Base-by-base conservation (phyloP, 129 eudicot species). In the Rutidosis leptorrhynchoides region DNA sequence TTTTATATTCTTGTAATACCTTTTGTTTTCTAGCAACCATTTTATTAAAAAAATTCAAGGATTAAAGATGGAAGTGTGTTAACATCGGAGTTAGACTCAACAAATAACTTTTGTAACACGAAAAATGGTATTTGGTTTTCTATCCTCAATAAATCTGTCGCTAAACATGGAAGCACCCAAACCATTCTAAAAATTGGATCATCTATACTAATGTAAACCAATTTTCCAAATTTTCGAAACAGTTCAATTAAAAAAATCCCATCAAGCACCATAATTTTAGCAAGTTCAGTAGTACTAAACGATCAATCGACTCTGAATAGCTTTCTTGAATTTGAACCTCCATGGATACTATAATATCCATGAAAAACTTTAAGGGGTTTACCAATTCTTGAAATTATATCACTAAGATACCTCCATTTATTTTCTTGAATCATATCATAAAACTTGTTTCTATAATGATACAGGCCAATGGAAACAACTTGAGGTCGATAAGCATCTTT, bases 191-290 rank as follows among this genome's bases (percentile, higher is more conserved):
- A 77, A 12, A 77, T 64, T 1, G 81, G 81, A 66, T 77, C 81
- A 55, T 77, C 77, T 6, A 1, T n/a, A 7, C 65, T 15, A 30
- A 27, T 57, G 20, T 12, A 0, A 32, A 64, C 54, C 64, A 77
- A 56, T 19, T 52, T 71, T 16, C 77, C 81, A 64, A 70, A 77
- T 77, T 70, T 77, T 33, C 77, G 48, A 14, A 77, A 77, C 53
- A 77, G 48, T 35, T 77, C 81, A 26, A 77, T 70, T 37, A 77
- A 64, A 33, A 77, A 77, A 21, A 70, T 15, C 30, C 81, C 77
- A 70, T 77, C 81, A 63, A 77, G 77, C 48, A 77, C 81, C 81
- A 77, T 77, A 73, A 77, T 77, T 65, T 70, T 77, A 57, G 77
- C 81, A 70, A 77, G 77, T 19, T 77, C 77, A 54, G 45, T 42